Percentiles rank a stretch among this genome's conserved stretches.
Evolutionary conservation across 345 rosid species (phyloP).

Genomic region (Hypericum perforatum): DNA sequence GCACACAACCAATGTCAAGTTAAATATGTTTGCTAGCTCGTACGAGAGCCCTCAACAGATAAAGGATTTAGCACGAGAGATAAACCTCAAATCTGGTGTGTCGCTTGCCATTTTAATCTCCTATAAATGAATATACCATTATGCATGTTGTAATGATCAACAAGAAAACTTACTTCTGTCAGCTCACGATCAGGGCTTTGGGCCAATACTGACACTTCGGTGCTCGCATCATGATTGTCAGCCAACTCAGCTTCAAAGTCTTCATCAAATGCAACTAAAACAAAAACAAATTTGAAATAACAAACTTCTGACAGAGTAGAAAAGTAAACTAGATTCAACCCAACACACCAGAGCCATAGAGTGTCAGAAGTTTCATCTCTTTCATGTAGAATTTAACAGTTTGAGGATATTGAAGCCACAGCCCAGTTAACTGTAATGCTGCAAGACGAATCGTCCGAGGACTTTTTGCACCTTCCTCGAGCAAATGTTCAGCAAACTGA

Average conservation of each 20-base stretch:
- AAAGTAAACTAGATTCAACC: constrained; percentile 7
- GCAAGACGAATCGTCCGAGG: constrained; percentile 96
- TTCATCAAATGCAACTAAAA: constrained; percentile 90
- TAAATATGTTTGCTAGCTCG: too few species aligned
- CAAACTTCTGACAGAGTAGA: neutral
- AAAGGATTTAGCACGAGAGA: too few species aligned
- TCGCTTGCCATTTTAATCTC: neutral
- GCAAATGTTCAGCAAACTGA: constrained; percentile 76
- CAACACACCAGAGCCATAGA: constrained; percentile 80
- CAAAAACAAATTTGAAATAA: neutral
- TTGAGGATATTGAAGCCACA: constrained; percentile 67
- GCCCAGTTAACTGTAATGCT: constrained; percentile 87
- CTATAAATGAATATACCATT: neutral
- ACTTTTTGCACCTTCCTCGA: constrained; percentile 86
- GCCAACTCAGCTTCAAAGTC: constrained; percentile 91
- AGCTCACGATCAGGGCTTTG: constrained; percentile 63
- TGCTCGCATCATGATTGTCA: constrained; percentile 72
- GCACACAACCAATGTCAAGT: too few species aligned
- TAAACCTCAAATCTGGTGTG: too few species aligned
- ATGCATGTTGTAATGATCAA: constrained; percentile 6
- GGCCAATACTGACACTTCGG: constrained; percentile 63
- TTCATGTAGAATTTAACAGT: constrained; percentile 63
- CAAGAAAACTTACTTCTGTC: constrained; percentile 58
- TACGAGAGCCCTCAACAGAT: too few species aligned
- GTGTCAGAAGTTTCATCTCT: constrained; percentile 76